Evolutionary conservation across 345 rosid genomes (phyloP).

Genomic region (Lumnitzera racemosa): DNA sequence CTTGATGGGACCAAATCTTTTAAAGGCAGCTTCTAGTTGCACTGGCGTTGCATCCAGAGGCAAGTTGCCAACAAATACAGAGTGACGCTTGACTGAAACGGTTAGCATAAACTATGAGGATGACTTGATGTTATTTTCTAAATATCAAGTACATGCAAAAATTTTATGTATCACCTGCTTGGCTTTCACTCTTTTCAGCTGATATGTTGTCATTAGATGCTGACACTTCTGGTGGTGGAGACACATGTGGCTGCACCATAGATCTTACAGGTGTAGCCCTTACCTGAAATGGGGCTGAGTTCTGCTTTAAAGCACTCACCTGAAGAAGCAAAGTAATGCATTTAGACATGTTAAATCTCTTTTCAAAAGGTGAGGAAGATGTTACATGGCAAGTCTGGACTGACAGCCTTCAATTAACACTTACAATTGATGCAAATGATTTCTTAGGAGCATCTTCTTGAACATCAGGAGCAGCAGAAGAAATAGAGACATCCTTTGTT

Average conservation of each 20-base stretch:
- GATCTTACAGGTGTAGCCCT: conserved; percentile 32
- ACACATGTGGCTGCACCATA: conserved; percentile 9
- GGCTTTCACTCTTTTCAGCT: conserved; percentile 25
- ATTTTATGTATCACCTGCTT: conserved; percentile 24
- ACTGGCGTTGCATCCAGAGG: conserved; percentile 46
- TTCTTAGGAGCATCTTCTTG: conserved; percentile 39
- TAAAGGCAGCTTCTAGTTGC: conserved; percentile 31
- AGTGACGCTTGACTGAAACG: conserved; percentile 38
- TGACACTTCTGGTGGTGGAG: conserved; percentile 18
- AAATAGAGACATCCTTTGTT: conserved; percentile 13
- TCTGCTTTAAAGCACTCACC: conserved; percentile 38
- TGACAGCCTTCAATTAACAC: conserved; percentile 6
- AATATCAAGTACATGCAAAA: background rate
- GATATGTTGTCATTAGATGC: conserved; percentile 12
- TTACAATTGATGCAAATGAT: conserved; percentile 58
- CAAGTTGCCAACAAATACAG: conserved; percentile 60
- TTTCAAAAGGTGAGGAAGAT: too few species aligned
- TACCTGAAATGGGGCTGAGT: conserved; percentile 31
- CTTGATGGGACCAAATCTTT: conserved; percentile 48
- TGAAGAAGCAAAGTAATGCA: conserved; percentile 7
- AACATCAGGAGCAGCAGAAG: conserved; percentile 14
- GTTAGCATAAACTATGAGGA: background rate
- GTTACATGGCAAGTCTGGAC: background rate
- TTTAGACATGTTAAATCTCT: too few species aligned
- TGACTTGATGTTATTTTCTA: background rate